A percentile compares a stretch with the other conserved stretches of the same genome.
These are phyloP conservation scores for Harrya chromipes DNA, from an alignment of 768 basidiomycete genomes.

Conservation along the genomic window DNA sequence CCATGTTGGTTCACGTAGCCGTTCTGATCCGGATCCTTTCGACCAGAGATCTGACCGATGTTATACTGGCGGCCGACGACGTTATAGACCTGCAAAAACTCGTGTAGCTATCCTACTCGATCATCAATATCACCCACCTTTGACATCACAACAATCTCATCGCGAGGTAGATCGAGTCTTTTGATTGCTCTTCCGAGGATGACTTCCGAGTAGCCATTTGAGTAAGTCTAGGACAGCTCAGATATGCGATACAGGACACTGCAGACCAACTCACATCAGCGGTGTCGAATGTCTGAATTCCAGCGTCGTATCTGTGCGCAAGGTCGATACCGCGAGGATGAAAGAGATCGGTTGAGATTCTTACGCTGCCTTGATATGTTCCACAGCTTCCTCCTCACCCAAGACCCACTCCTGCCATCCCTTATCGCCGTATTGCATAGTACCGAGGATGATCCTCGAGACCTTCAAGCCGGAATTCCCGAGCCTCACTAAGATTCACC, in stretches of 20 bases:
- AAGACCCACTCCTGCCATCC: slow-evolving; percentile 56
- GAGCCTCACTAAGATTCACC: slow-evolving; percentile 32
- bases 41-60: slow-evolving; percentile 7
- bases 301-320: slow-evolving; percentile 31
- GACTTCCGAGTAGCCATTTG: slow-evolving; percentile 61
- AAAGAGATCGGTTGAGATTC: slow-evolving; percentile 1
- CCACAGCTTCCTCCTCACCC: slow-evolving; percentile 41
- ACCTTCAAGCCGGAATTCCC: slow-evolving; percentile 51
- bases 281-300: slow-evolving; percentile 36
- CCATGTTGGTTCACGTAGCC: slow-evolving; percentile 51
- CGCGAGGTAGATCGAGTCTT: slow-evolving; percentile 61
- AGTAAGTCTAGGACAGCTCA: slow-evolving; percentile 46
- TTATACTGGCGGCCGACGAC: slow-evolving; percentile 26
- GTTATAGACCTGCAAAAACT: slow-evolving; percentile 39
- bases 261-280: slow-evolving; percentile 27
- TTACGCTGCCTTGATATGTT: slow-evolving; percentile 49
- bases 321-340: not conserved
- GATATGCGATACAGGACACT: not conserved
- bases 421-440: slow-evolving; percentile 43
- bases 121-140: slow-evolving; percentile 41
- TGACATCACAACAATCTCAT: slow-evolving; percentile 75
- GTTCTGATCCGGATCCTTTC: slow-evolving; percentile 31
- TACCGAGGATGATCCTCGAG: slow-evolving; percentile 49
- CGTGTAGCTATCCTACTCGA: not conserved
- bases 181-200: slow-evolving; percentile 74